A percentile compares a stretch with the other conserved stretches of the same genome.
Conservation (phyloP, 495 filamentous ascomycete species). For the Filosporella fistucella region DNA sequence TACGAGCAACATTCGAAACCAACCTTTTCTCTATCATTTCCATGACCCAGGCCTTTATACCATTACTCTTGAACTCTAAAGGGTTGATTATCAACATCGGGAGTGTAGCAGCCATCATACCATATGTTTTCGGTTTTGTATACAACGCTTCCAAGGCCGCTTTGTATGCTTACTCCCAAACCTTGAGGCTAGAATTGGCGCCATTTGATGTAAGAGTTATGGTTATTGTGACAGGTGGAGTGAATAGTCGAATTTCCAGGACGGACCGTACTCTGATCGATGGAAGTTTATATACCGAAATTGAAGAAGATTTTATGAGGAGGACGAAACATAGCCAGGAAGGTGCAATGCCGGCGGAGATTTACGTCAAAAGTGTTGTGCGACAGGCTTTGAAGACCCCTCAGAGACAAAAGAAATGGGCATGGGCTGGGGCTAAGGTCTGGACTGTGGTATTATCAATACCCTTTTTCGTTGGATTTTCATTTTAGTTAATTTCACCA, state of each 20-base stretch:
- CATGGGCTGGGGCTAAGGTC: conserved; percentile 47
- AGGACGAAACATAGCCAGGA: conserved; percentile 54
- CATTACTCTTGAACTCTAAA: conserved; percentile 40
- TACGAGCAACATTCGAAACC: conserved; percentile 40
- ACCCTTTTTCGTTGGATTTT: too few species aligned
- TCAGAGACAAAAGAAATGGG: conserved; percentile 42
- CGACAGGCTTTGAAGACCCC: conserved; percentile 39
- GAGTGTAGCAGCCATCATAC: conserved; percentile 35
- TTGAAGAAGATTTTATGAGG: conserved; percentile 46
- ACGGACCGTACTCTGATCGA: conserved; percentile 40
- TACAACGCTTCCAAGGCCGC: conserved; percentile 20
- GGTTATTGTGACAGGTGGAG: conserved; percentile 57
- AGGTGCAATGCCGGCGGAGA: conserved; percentile 43
- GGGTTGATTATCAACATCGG: conserved; percentile 47
- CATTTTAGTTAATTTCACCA: too few species aligned
- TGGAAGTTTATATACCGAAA: conserved; percentile 44
- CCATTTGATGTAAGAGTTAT: conserved; percentile 44
- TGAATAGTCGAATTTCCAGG: conserved; percentile 53
- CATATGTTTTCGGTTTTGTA: conserved; percentile 16
- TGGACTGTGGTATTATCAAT: too few species aligned
- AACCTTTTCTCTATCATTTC: conserved; percentile 49
- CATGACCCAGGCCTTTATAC: conserved; percentile 50
- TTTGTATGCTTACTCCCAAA: conserved; percentile 16
- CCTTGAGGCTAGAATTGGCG: conserved; percentile 20
- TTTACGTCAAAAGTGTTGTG: conserved; percentile 56